A percentile compares a stretch with the other conserved stretches of the same genome.
These are phyloP conservation scores for Candida michaelii DNA, from an alignment of 805 yeast species.

Conservation along the genomic window DNA sequence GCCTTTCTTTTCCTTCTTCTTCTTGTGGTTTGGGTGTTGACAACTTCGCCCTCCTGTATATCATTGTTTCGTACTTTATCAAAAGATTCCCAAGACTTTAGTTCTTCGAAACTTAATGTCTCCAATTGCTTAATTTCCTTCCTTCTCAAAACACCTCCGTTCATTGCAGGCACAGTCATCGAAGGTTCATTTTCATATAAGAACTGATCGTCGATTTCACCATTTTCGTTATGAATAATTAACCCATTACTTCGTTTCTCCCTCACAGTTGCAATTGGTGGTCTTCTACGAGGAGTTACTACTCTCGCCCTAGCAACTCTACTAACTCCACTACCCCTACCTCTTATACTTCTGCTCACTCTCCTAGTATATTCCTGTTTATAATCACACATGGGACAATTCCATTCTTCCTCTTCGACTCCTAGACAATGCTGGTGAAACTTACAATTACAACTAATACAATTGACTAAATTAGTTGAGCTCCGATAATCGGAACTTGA, in stretches of 20 bases:
- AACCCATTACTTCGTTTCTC: constrained; percentile 13
- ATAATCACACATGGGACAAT: constrained; percentile 52
- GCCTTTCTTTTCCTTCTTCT: constrained; percentile 16
- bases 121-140: constrained; percentile 31
- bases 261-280: too few relatives aligned
- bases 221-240: constrained; percentile 28
- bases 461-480: constrained; percentile 22
- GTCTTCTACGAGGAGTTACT: too few relatives aligned
- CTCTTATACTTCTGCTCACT: background rate
- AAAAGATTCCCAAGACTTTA: constrained; percentile 37
- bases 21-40: background rate
- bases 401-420: constrained; percentile 28
- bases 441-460: constrained; percentile 36
- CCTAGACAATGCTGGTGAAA: constrained; percentile 46
- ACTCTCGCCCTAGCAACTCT: too few relatives aligned
- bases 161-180: constrained; percentile 20
- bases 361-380: constrained; percentile 28
- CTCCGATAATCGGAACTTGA: constrained; percentile 33
- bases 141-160: constrained; percentile 40
- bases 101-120: constrained; percentile 34
- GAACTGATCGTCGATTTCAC: constrained; percentile 32
- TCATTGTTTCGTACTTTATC: constrained; percentile 25
- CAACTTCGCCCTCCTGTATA: background rate
- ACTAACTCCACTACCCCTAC: background rate
- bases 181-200: constrained; percentile 18